These are phyloP conservation scores for Heterotrichella gracilis DNA, from an alignment of 352 stramenopile genomes.

Conservation along the genomic window DNA sequence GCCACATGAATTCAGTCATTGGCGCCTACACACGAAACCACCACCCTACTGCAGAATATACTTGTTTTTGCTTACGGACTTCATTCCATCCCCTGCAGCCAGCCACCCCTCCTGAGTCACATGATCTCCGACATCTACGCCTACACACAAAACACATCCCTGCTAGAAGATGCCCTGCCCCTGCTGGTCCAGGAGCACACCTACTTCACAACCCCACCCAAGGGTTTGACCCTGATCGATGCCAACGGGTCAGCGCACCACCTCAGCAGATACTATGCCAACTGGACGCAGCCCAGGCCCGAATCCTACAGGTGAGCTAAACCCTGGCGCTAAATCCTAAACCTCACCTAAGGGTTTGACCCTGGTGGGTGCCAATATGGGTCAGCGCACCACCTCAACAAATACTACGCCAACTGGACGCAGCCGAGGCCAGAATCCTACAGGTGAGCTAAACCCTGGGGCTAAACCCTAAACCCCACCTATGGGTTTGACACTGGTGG, in stretches of 20 bases:
- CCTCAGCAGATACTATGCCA: conserved; percentile 40
- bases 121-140: conserved; percentile 34
- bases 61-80: too few species aligned
- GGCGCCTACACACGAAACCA: too few species aligned
- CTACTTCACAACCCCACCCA: conserved; percentile 39
- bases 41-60: too few species aligned
- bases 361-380: conserved; percentile 15
- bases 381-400: conserved; percentile 29
- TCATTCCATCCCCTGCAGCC: conserved; percentile 42
- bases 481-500: conserved; percentile 15
- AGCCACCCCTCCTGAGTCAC: conserved; percentile 48
- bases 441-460: too few species aligned
- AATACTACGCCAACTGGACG: conserved; percentile 35
- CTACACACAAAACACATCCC: conserved; percentile 17
- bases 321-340: conserved; percentile 44
- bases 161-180: conserved; percentile 22
- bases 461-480: conserved; percentile 38
- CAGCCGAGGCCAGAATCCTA: conserved; percentile 44
- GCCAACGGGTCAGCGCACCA: conserved; percentile 19
- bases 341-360: conserved; percentile 22
- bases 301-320: too few species aligned
- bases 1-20: too few species aligned
- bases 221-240: conserved; percentile 15
- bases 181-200: conserved; percentile 38
- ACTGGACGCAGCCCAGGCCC: conserved; percentile 32